phyloP scores from a whole-genome alignment of 1,139 yeast species.

The Lodderomyces elongisporus region DNA sequence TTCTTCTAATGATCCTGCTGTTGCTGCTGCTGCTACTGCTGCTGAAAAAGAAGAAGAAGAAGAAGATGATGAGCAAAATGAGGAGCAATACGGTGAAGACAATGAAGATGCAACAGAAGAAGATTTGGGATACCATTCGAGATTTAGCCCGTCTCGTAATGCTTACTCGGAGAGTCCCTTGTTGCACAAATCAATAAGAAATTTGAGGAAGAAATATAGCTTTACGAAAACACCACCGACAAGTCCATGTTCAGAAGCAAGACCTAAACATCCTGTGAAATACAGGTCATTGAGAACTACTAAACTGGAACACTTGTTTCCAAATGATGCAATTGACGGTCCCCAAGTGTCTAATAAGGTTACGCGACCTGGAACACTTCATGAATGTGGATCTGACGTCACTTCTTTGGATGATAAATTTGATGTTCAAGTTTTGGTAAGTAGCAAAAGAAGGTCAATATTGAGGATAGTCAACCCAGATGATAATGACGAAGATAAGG shows the following conservation, averaged over 20 bases:
- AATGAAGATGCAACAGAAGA: slow-evolving; percentile 1
- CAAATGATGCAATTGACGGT: slow-evolving; percentile 1
- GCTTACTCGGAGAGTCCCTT: background rate
- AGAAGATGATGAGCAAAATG: slow-evolving; percentile 1
- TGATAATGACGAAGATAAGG: slow-evolving; percentile 4
- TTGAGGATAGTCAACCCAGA: slow-evolving; percentile 67
- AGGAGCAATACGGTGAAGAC: slow-evolving; percentile 5
- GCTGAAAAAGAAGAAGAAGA: background rate
- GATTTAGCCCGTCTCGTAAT: no score
- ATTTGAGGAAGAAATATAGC: slow-evolving; percentile 18
- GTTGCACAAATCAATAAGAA: slow-evolving; percentile 8
- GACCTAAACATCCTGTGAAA: slow-evolving; percentile 9
- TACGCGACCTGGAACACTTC: slow-evolving; percentile 2
- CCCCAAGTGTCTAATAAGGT: slow-evolving; percentile 2
- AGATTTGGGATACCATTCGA: no score
- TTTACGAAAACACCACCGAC: slow-evolving; percentile 16
- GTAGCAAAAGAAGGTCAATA: slow-evolving; percentile 61
- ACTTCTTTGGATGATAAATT: slow-evolving; percentile 38
- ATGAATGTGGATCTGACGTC: slow-evolving; percentile 14
- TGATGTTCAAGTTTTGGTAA: slow-evolving; percentile 71
- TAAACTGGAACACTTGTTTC: slow-evolving; percentile 11
- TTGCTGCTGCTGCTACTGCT: no score
- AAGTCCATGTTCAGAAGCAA: slow-evolving; percentile 11
- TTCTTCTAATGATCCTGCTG: no score
- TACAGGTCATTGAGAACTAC: slow-evolving; percentile 10